Evolutionary conservation across 495 filamentous ascomycete species (phyloP), one percentile per base, ranked within the genome.

Genomic region (Hyaloscypha finlandica): DNA sequence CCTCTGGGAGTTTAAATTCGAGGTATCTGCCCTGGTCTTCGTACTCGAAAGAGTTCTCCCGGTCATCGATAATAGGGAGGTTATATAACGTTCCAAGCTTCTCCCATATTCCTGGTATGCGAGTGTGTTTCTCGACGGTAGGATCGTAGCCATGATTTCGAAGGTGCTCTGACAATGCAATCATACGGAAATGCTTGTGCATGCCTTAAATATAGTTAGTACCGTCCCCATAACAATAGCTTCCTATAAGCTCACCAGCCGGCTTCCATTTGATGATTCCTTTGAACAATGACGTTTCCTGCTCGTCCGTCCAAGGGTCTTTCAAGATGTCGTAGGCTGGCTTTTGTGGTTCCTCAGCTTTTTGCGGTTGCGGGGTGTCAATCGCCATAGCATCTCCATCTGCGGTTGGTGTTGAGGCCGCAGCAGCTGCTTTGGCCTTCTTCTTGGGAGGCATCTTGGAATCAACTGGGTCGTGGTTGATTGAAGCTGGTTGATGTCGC

Each of bases 141-240:
- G 88, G 86, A 65, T 90, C 88, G 77, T 93, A 92, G 64, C 93
- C 94, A 75, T 97, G 92, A 71, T 90, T 92, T 68, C 90, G 89
- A 67, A 99, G 84, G 72, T 91, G 88, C 65, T 95, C 88, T 19
- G 91, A 89, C 37, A 99, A 93, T 4, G 92, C 88, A 64, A 97
- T 88, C 81, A 98, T 94, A 29, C 92, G 92, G 76, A 99, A 98
- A 78, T 98, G 94, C 77, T 96, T 98, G 80, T 99, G 94, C 81
- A 99, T 89, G 59, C 94, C 94, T 97, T 48, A 29, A 11, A 22
- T 37, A 5, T 37, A 61, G 29, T 61, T 19, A 29, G 59, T 8
- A 29, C 6, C 11, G 19, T 61, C 22, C 59, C 33, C 25, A 25
- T 51, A 4, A 9, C 22, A 35, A 9, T 22, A 4, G 20, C 20